Percentiles rank a stretch among this genome's conserved stretches.
Conservation (phyloP, 305 asterid species). For the Plantago coronopus region DNA sequence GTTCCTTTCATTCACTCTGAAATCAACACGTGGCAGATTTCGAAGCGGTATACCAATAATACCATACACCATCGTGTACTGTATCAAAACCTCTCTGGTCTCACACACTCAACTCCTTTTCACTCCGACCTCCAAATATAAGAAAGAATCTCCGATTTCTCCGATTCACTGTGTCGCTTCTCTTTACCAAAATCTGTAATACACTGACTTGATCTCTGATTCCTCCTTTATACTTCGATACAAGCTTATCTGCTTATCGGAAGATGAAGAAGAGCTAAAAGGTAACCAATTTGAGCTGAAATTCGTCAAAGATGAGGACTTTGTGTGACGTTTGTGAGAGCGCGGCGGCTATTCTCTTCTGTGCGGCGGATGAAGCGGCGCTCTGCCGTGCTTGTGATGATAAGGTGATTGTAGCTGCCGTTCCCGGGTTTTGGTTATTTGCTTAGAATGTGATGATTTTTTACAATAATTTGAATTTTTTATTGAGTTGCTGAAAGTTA, state of each 20-base stretch:
- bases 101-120: no score
- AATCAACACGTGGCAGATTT: constrained; percentile 25
- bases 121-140: no score
- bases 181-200: no score
- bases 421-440: background rate
- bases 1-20: constrained; percentile 28
- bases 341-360: constrained; percentile 84
- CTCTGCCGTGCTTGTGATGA: constrained; percentile 87
- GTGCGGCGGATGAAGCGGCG: constrained; percentile 97
- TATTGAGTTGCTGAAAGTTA: no score
- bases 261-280: constrained; percentile 18
- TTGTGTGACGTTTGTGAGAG: constrained; percentile 90
- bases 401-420: constrained; percentile 30
- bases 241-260: background rate
- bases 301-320: constrained; percentile 53
- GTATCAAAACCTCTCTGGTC: no score
- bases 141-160: no score
- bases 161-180: no score
- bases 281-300: background rate
- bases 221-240: no score
- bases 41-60: background rate
- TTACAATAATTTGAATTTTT: no score
- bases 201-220: no score
- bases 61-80: no score
- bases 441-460: no score